These are phyloP conservation scores for Nidularia pulvinata DNA, from an alignment of 768 basidiomycete genomes.

Conservation along the genomic window DNA sequence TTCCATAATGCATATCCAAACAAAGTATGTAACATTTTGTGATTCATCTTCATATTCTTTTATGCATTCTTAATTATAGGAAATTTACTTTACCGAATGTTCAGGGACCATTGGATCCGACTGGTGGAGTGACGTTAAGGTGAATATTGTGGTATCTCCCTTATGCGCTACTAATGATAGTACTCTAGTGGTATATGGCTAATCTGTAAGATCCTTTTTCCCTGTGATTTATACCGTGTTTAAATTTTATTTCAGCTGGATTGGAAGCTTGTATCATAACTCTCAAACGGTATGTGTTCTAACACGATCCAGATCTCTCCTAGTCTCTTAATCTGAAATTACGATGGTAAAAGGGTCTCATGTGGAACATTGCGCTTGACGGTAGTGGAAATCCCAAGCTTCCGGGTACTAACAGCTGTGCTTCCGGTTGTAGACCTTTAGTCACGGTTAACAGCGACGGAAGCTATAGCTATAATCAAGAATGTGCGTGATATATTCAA, in stretches of 20 bases:
- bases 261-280: constrained; percentile 5
- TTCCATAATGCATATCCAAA: constrained; percentile 57
- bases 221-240: too few species aligned
- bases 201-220: constrained; percentile 43
- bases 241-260: neutral
- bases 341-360: constrained; percentile 25
- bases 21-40: constrained; percentile 32
- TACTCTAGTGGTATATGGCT: constrained; percentile 63
- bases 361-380: constrained; percentile 80
- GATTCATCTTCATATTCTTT: neutral
- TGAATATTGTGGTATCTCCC: constrained; percentile 13
- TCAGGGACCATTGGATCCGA: constrained; percentile 63
- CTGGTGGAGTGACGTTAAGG: constrained; percentile 85
- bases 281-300: neutral
- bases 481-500: constrained; percentile 44
- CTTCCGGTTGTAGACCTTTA: constrained; percentile 63
- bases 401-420: constrained; percentile 65
- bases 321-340: neutral
- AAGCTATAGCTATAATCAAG: constrained; percentile 67
- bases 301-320: neutral
- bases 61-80: constrained; percentile 15
- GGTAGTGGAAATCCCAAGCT: constrained; percentile 61
- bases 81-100: constrained; percentile 62
- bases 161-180: neutral
- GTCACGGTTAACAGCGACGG: constrained; percentile 67